These are phyloP conservation scores for Vicia villosa DNA, from an alignment of 306 rosid genomes.

Conservation along the genomic window DNA sequence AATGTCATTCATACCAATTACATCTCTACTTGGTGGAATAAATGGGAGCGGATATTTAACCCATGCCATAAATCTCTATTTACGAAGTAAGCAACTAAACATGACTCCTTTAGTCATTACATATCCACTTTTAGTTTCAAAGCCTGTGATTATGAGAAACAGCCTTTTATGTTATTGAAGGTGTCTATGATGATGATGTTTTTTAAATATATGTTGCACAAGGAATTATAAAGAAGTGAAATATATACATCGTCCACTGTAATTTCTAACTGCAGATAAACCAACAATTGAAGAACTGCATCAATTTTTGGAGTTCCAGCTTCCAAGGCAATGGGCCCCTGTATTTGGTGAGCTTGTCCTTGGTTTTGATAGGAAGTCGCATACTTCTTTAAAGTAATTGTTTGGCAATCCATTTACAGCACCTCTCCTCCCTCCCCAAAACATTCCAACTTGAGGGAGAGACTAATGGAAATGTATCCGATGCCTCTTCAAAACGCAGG, in stretches of 20 bases:
- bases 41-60: conserved; percentile 88
- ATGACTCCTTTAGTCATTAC: conserved; percentile 21
- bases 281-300: conserved; percentile 68
- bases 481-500: conserved; percentile 50
- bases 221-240: not conserved
- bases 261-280: conserved; percentile 59
- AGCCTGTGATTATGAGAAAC: no score
- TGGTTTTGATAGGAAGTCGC: conserved; percentile 71
- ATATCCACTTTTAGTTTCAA: conserved; percentile 17
- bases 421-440: conserved; percentile 79
- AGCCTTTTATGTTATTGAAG: no score
- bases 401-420: conserved; percentile 87
- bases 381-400: conserved; percentile 66
- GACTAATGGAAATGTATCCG: conserved; percentile 36
- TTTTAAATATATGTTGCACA: no score
- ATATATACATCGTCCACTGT: conserved; percentile 7
- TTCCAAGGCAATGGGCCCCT: conserved; percentile 89
- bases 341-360: conserved; percentile 83
- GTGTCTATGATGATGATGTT: no score
- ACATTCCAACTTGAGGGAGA: conserved; percentile 60
- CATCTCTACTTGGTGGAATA: conserved; percentile 80
- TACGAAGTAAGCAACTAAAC: conserved; percentile 68
- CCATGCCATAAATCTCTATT: conserved; percentile 89
- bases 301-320: conserved; percentile 84
- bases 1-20: conserved; percentile 81